These are phyloP conservation scores for Gautieria morchelliformis DNA, from an alignment of 768 basidiomycete species.

Conservation along the genomic window DNA sequence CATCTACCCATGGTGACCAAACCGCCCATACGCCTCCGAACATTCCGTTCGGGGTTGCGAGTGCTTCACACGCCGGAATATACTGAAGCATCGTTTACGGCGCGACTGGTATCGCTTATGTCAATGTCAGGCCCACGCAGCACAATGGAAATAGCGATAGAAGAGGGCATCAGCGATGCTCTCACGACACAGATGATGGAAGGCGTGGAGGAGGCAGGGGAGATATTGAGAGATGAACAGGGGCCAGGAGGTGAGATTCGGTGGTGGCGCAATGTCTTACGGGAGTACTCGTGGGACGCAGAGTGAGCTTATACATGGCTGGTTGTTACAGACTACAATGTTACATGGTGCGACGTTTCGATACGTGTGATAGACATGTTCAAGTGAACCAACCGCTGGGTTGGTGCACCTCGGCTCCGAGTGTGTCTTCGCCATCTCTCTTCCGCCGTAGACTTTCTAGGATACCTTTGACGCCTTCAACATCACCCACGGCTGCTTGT, in stretches of 20 bases:
- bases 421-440: conserved; percentile 48
- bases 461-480: conserved; percentile 59
- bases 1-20: conserved; percentile 54
- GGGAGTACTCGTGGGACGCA: conserved; percentile 68
- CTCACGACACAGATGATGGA: conserved; percentile 72
- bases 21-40: conserved; percentile 58
- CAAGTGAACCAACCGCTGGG: conserved; percentile 51
- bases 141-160: conserved; percentile 56
- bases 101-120: conserved; percentile 51
- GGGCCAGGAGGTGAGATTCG: conserved; percentile 41
- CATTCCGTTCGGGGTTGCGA: conserved; percentile 61
- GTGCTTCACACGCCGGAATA: conserved; percentile 83
- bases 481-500: conserved; percentile 52
- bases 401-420: conserved; percentile 25
- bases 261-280: conserved; percentile 66
- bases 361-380: not conserved
- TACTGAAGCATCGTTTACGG: conserved; percentile 54
- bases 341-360: not conserved
- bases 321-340: not conserved
- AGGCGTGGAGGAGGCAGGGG: conserved; percentile 60
- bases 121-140: conserved; percentile 32
- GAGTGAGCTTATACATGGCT: not conserved
- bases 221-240: conserved; percentile 68
- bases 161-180: conserved; percentile 63
- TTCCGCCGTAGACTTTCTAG: conserved; percentile 55